Percentiles rank a stretch among this genome's conserved stretches.
phyloP scores from a whole-genome alignment of 495 filamentous ascomycete genomes.

The Acidiella bohemica region DNA sequence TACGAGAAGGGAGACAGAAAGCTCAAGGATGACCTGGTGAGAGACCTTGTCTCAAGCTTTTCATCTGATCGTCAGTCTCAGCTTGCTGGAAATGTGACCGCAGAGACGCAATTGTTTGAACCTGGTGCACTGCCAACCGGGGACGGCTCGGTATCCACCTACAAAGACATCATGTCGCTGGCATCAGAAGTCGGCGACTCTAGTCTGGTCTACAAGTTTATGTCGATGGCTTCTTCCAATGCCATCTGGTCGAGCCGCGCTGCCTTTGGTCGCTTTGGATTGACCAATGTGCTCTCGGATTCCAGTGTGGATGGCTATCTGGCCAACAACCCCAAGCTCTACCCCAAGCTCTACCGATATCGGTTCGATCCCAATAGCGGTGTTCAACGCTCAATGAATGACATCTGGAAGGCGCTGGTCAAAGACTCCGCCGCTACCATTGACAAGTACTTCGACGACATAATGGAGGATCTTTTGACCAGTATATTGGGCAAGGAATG shows the following conservation, averaged over 20 bases:
- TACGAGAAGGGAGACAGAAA: slow-evolving; percentile 79
- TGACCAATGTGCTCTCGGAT: slow-evolving; percentile 81
- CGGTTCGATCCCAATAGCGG: slow-evolving; percentile 87
- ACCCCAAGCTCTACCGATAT: slow-evolving; percentile 88
- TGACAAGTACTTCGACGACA: slow-evolving; percentile 63
- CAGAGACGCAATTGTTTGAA: slow-evolving; percentile 86
- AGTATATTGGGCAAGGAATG: slow-evolving; percentile 83
- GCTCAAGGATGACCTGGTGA: slow-evolving; percentile 69
- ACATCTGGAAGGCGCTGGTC: slow-evolving; percentile 88
- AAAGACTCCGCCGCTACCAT: slow-evolving; percentile 65
- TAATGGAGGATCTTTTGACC: slow-evolving; percentile 72
- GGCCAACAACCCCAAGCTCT: slow-evolving; percentile 73
- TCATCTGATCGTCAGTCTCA: slow-evolving; percentile 56
- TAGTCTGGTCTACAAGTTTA: slow-evolving; percentile 89
- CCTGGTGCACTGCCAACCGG: slow-evolving; percentile 84
- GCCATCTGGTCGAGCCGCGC: slow-evolving; percentile 91
- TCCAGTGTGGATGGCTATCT: slow-evolving; percentile 61
- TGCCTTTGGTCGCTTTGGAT: slow-evolving; percentile 84
- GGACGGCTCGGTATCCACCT: slow-evolving; percentile 75
- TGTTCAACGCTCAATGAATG: slow-evolving; percentile 87
- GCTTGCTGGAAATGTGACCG: slow-evolving; percentile 62
- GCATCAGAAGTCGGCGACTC: slow-evolving; percentile 90
- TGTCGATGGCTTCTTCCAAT: slow-evolving; percentile 88
- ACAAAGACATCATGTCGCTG: slow-evolving; percentile 87
- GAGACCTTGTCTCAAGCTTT: slow-evolving; percentile 75